Percentiles rank a stretch among this genome's conserved stretches.
Evolutionary conservation across 768 basidiomycete species (phyloP).

Genomic region (Paxillus involutus): DNA sequence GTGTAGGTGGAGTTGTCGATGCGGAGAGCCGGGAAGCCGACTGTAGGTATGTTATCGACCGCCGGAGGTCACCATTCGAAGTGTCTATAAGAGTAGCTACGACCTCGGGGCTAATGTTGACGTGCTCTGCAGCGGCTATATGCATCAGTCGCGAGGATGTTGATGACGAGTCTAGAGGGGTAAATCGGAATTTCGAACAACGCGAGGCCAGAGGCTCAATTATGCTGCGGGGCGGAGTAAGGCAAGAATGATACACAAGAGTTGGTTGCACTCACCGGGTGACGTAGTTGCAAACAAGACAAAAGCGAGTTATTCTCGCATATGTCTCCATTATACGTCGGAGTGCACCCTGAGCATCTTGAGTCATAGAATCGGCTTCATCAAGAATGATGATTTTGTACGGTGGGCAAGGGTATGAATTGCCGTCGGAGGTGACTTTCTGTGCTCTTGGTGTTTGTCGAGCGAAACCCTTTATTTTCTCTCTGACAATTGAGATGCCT

Average conservation of each 20-base stretch:
- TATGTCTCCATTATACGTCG: constrained; percentile 99
- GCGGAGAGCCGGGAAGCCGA: constrained; percentile 88
- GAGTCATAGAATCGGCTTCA: constrained; percentile 99
- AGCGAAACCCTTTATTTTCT: constrained; percentile 98
- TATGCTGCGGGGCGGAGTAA: constrained; percentile 55
- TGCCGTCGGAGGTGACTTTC: constrained; percentile 67
- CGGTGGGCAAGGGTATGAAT: constrained; percentile 92
- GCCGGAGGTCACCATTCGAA: constrained; percentile 91
- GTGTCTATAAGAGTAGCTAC: constrained; percentile 72
- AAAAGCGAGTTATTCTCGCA: constrained; percentile 94
- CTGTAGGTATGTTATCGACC: constrained; percentile 96
- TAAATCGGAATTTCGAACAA: constrained; percentile 98
- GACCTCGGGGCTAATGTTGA: constrained; percentile 57
- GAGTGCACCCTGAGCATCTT: constrained; percentile 96
- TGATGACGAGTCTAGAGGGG: constrained; percentile 80
- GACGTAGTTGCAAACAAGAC: constrained; percentile 98
- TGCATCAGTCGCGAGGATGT: constrained; percentile 72
- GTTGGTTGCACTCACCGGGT: constrained; percentile 68
- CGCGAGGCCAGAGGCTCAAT: constrained; percentile 99
- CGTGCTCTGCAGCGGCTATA: constrained; percentile 76
- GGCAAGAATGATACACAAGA: background rate
- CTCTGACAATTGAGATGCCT: constrained; percentile 94
- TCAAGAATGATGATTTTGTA: constrained; percentile 99
- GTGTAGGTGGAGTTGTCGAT: constrained; percentile 67
- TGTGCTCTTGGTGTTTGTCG: constrained; percentile 88